Evolutionary conservation across 257 asterid genomes (phyloP).

Genomic region (Knoxia roxburghii): DNA sequence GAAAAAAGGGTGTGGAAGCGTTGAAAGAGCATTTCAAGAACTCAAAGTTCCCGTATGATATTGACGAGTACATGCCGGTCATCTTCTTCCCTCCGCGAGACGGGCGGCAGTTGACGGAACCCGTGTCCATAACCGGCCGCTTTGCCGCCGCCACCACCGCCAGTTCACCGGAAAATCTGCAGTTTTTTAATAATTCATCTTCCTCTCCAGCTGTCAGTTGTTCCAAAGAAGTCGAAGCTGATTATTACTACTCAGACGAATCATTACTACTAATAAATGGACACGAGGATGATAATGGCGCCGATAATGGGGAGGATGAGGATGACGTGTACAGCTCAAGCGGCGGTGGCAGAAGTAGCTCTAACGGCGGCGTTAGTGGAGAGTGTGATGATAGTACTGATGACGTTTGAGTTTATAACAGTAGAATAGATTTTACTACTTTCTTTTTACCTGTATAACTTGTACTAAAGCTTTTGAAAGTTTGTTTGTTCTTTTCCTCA

Average conservation of each 20-base stretch:
- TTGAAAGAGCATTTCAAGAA: constrained; percentile 89
- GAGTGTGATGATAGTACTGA: constrained; percentile 22
- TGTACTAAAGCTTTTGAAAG: constrained; percentile 2
- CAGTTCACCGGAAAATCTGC: no score
- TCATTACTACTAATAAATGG: no score
- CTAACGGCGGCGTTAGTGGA: constrained; percentile 27
- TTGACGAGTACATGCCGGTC: constrained; percentile 90
- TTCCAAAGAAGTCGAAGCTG: constrained; percentile 12
- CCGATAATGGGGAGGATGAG: constrained; percentile 9
- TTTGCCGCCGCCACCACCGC: background rate
- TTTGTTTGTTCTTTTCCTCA: no score
- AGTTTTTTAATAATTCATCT: background rate
- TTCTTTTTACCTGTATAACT: background rate
- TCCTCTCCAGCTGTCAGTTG: constrained; percentile 27
- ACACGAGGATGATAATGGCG: no score
- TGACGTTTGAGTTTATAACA: constrained; percentile 6
- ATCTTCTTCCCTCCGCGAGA: constrained; percentile 84
- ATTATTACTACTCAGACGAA: background rate
- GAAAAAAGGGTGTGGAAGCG: constrained; percentile 68
- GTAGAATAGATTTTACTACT: constrained; percentile 2
- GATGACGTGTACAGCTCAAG: constrained; percentile 5
- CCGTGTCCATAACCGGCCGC: constrained; percentile 41
- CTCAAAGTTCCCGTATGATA: constrained; percentile 83
- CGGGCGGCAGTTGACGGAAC: constrained; percentile 50
- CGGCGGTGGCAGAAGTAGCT: constrained; percentile 7